Evolutionary conservation across 2,329 filamentous ascomycete genomes (phyloP), one percentile per base, ranked within the genome.

Genomic region (Colletotrichum melonis): DNA sequence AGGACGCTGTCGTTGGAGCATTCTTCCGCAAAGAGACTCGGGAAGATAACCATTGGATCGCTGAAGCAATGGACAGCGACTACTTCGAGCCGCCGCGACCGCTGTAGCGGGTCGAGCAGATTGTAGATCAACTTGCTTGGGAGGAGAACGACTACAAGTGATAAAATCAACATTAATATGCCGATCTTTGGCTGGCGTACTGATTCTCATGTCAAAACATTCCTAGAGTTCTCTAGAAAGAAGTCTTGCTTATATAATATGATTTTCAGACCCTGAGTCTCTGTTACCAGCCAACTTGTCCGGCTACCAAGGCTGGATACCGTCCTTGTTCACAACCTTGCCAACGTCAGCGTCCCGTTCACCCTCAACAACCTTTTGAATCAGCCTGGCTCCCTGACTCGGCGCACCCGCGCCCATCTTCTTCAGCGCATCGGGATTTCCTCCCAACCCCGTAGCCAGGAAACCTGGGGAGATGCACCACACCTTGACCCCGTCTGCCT

Each of bases 401-500:
- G 81, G 78, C 67, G 87, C 76, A 0, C 80, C 77, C 1, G 82
- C 82, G 0, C 82, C 81, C 52, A 77, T 79, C 71, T 81, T 78
- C 76, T 78, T 81, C 67, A 82, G 42, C 57, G 81, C 71, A 60
- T 79, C 78, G 1, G 42, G 60, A 16, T 66, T 66, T 5, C 80
- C 83, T 2, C 82, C 85, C 0, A 89, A 74, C 0, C 82, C 82
- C 0, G 87, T 90, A 0, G 85, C 87, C 56, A 89, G 76, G 59
- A 85, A 83, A 0, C 88, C 88, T 0, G 87, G 88, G 6, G 81
- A 84, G n/a, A 89, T 77, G 35, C 78, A 77, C 80, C 82, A 89
- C 0, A 87, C 84, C 76, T 87, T 88, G 5, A 89, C 86, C 0
- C 86, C 86, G 55, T 90, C 88, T 1, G 83, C 81, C 58, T 79